Percentiles rank a stretch among this genome's conserved stretches.
These are phyloP conservation scores for Tolypocladium album DNA, from an alignment of 2,329 filamentous ascomycete species.

Conservation along the genomic window DNA sequence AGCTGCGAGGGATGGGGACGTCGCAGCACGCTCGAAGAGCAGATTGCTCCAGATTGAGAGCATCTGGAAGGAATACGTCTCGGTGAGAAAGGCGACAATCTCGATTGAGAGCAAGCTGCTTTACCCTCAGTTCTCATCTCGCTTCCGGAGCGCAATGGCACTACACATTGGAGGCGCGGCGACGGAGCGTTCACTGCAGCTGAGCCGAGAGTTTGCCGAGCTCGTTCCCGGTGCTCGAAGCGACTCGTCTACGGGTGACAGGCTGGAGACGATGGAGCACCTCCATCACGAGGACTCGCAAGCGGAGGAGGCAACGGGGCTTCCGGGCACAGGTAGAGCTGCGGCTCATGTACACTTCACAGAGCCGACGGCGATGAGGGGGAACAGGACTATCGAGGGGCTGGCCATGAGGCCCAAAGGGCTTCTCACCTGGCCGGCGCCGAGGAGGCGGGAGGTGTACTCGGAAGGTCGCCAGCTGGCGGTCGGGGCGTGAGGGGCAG, in stretches of 20 bases:
- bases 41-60: slow-evolving; percentile 22
- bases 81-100: slow-evolving; percentile 14
- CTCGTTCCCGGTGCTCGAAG: neutral
- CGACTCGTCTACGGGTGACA: neutral
- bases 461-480: neutral
- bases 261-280: neutral
- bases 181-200: slow-evolving; percentile 7
- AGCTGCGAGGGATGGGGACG: neutral
- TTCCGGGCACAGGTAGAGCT: neutral
- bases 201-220: slow-evolving; percentile 11
- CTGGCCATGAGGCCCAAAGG: neutral
- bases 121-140: slow-evolving; percentile 14
- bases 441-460: neutral
- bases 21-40: slow-evolving; percentile 9
- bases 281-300: neutral
- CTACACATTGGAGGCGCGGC: slow-evolving; percentile 13
- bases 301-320: neutral
- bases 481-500: neutral
- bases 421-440: slow-evolving; percentile 1
- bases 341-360: neutral
- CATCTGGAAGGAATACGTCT: slow-evolving; percentile 19
- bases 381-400: neutral
- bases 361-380: neutral
- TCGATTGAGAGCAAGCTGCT: slow-evolving; percentile 25
- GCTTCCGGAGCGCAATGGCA: slow-evolving; percentile 19